These are phyloP conservation scores for Hibiscus syriacus DNA, from an alignment of 345 rosid species.

Conservation along the genomic window DNA sequence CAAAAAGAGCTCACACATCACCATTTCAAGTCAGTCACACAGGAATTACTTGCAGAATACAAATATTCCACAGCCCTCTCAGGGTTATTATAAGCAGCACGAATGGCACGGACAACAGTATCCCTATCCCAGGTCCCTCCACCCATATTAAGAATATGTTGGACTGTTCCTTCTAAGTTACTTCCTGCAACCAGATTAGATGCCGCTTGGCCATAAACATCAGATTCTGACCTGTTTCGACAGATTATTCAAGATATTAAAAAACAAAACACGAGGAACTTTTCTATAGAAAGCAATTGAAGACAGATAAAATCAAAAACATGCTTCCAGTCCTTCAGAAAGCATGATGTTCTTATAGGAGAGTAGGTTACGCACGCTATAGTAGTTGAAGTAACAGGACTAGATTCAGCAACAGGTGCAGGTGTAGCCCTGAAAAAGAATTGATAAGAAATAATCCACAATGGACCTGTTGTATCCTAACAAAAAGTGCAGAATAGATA, in stretches of 20 bases:
- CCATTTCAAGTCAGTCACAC: not conserved
- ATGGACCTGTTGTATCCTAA: not conserved
- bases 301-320: not conserved
- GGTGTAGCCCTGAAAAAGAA: conserved; percentile 8
- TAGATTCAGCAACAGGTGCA: conserved; percentile 24
- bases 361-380: conserved; percentile 15
- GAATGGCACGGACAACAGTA: conserved; percentile 77
- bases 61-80: conserved; percentile 98
- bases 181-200: conserved; percentile 81
- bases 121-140: conserved; percentile 93
- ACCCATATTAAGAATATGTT: conserved; percentile 94
- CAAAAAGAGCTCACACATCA: not conserved
- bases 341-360: not conserved
- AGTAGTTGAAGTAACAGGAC: conserved; percentile 22
- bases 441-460: not conserved
- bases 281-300: not conserved
- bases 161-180: conserved; percentile 68
- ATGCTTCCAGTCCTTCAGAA: conserved; percentile 5
- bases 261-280: not conserved
- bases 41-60: conserved; percentile 53
- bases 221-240: conserved; percentile 1
- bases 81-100: conserved; percentile 90
- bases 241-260: not conserved
- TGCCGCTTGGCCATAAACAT: conserved; percentile 58
- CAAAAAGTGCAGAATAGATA: not conserved